Evolutionary conservation across 345 rosid genomes (phyloP).

Genomic region (Geranium brycei): DNA sequence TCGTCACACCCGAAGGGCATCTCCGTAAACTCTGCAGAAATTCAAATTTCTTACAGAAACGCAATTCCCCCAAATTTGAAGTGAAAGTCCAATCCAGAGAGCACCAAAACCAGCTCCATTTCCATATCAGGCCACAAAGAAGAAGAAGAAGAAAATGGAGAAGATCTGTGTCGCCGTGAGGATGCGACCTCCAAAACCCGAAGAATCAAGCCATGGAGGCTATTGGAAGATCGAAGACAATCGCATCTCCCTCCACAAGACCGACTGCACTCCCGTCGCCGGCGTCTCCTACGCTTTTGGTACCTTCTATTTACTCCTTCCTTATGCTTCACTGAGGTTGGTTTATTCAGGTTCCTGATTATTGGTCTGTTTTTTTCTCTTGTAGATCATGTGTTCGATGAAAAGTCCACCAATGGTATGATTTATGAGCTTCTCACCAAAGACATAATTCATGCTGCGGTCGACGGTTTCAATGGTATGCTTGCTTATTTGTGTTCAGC

Average conservation of each 20-base stretch:
- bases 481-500: neutral
- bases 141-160: constrained; percentile 28
- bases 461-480: constrained; percentile 78
- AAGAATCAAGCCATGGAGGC: constrained; percentile 21
- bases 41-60: too few species aligned
- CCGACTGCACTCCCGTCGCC: constrained; percentile 56
- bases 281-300: constrained; percentile 66
- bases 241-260: constrained; percentile 67
- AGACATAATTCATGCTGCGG: constrained; percentile 66
- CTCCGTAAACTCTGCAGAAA: too few species aligned
- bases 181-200: constrained; percentile 45
- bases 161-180: constrained; percentile 91
- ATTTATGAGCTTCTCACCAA: constrained; percentile 74
- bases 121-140: neutral
- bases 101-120: too few species aligned
- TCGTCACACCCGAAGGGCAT: too few species aligned
- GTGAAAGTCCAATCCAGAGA: too few species aligned
- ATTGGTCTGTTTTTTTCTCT: neutral
- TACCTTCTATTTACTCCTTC: constrained; percentile 9
- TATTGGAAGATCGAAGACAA: constrained; percentile 58
- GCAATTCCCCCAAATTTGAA: too few species aligned
- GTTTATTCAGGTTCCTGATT: neutral
- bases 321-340: neutral
- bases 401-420: constrained; percentile 43
- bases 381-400: constrained; percentile 76